Conservation (phyloP, 169 alveolate genomes). For the Plasmodium berghei region DNA sequence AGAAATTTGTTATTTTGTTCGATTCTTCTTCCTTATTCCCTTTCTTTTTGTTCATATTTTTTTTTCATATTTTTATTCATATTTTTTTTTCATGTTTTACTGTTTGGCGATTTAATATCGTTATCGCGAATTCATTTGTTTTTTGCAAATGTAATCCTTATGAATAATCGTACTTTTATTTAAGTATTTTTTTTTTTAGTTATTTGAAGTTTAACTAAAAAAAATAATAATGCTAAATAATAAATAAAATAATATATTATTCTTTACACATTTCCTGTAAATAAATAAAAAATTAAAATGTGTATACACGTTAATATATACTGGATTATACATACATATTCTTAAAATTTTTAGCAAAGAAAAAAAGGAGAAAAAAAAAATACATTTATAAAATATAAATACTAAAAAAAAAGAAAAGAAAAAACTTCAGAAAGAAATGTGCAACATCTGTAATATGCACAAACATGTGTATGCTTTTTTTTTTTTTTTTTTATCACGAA, state of each 20-base stretch:
- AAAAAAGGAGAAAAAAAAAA: neutral
- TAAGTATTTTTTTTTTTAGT: too few relatives aligned
- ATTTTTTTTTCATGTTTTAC: neutral
- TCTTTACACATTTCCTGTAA: neutral
- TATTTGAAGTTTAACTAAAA: too few relatives aligned
- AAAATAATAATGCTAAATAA: neutral
- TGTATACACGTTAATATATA: neutral
- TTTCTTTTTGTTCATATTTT: constrained; percentile 17
- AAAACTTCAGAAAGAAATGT: neutral
- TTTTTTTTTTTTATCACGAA: neutral
- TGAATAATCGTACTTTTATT: neutral
- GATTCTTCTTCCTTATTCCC: constrained; percentile 16
- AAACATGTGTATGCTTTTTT: neutral
- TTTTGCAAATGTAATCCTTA: neutral
- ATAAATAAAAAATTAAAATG: neutral
- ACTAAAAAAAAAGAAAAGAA: neutral
- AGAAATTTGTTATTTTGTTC: constrained; percentile 55
- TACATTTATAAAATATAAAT: neutral
- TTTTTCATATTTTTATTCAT: constrained; percentile 8
- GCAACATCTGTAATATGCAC: constrained; percentile 5
- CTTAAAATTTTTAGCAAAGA: neutral
- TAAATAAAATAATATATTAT: neutral
- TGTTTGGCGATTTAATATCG: neutral
- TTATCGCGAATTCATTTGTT: neutral
- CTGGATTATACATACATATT: neutral